Evolutionary conservation across 2,329 filamentous ascomycete species (phyloP).

Genomic region (Fusarium hainanense): DNA sequence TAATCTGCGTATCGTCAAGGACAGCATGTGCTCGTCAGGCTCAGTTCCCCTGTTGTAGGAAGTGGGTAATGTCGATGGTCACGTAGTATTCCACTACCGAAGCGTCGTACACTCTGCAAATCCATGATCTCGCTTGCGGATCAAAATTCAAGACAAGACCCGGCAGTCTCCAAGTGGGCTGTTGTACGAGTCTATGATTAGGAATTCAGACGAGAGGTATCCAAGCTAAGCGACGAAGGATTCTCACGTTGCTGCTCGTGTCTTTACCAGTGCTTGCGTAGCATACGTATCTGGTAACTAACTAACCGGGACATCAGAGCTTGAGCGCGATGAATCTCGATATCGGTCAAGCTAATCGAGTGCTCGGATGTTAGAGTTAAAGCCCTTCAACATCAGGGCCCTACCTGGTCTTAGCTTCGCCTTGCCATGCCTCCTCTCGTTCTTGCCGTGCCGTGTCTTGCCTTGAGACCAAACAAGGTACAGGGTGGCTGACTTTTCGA

Average conservation of each 20-base stretch:
- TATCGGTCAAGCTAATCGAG: conserved; percentile 1
- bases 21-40: neutral
- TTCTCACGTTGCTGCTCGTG: neutral
- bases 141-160: conserved; percentile 18
- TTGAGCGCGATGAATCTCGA: neutral
- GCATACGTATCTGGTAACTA: neutral
- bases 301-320: neutral
- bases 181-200: neutral
- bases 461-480: conserved; percentile 2
- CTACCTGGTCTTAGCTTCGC: neutral
- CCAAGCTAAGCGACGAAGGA: neutral
- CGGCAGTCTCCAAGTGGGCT: neutral
- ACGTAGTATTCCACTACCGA: conserved; percentile 12
- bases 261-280: neutral
- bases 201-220: neutral
- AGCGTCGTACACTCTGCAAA: conserved; percentile 10
- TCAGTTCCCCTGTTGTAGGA: conserved; percentile 5
- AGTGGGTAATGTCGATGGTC: neutral
- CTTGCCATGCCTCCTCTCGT: neutral
- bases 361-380: conserved; percentile 2
- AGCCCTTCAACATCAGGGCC: neutral
- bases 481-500: conserved; percentile 4
- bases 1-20: neutral
- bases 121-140: conserved; percentile 30
- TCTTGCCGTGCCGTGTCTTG: neutral